Percentiles rank a stretch among this genome's conserved stretches.
These are phyloP conservation scores for Diaporthe sp. DNA, from an alignment of 2,329 filamentous ascomycete species.

Conservation along the genomic window DNA sequence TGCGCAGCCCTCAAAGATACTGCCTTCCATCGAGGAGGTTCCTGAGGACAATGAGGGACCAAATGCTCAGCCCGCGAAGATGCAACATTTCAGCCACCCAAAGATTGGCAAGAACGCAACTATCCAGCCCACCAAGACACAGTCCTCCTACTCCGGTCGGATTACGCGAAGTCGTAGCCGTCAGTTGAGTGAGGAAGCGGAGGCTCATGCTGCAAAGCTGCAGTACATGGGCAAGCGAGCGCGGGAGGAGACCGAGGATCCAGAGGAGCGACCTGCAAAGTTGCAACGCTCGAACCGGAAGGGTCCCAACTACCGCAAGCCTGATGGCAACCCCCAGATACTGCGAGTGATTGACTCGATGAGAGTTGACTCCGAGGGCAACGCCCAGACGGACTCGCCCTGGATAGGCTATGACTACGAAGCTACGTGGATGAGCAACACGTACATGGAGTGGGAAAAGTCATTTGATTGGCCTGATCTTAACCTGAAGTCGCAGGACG, in stretches of 20 bases:
- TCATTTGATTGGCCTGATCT: background rate
- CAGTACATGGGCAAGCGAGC: conserved; percentile 24
- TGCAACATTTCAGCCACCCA: background rate
- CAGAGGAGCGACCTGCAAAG: conserved; percentile 25
- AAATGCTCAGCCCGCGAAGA: background rate
- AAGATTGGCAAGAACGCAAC: background rate
- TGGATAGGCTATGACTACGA: background rate
- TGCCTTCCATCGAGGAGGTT: conserved; percentile 20
- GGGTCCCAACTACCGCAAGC: background rate
- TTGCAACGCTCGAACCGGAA: conserved; percentile 6
- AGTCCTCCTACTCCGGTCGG: background rate
- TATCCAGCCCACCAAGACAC: background rate
- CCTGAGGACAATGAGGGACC: background rate
- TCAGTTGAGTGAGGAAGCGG: conserved; percentile 5
- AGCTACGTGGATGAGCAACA: conserved; percentile 16
- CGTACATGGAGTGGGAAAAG: background rate
- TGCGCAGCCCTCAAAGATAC: background rate
- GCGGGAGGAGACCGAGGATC: conserved; percentile 2
- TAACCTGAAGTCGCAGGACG: conserved; percentile 73
- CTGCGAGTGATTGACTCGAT: background rate
- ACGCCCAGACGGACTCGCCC: background rate
- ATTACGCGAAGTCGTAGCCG: background rate
- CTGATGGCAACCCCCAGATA: conserved; percentile 8
- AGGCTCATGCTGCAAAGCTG: conserved; percentile 20
- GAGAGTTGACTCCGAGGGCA: background rate